Conservation (phyloP, 306 rosid species). For the Aeschynomene evenia region DNA sequence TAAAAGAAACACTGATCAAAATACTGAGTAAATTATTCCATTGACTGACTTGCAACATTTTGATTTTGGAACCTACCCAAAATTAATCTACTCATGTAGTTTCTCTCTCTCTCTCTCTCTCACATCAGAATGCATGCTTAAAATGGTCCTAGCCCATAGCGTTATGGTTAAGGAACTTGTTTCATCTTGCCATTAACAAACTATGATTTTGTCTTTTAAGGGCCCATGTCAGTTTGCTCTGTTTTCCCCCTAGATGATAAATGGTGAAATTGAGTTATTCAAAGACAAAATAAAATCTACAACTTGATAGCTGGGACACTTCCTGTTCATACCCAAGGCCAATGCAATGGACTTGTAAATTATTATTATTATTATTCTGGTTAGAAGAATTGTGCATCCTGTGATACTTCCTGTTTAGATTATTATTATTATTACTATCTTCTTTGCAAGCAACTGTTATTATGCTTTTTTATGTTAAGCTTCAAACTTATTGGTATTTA, state of each 20-base stretch:
- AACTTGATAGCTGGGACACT: not conserved
- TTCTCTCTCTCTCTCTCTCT: not conserved
- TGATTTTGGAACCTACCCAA: not conserved
- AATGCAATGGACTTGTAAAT: not conserved
- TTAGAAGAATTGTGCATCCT: not conserved
- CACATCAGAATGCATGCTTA: not conserved
- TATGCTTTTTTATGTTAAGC: not conserved
- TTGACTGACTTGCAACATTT: not conserved
- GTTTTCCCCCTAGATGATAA: slow-evolving; percentile 1
- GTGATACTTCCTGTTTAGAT: not conserved
- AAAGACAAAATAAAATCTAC: not conserved
- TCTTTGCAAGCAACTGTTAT: not conserved
- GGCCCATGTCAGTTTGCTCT: not conserved
- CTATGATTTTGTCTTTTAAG: not conserved
- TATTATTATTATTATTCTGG: too few relatives aligned
- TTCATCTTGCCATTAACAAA: not conserved
- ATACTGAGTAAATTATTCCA: not conserved
- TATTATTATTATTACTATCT: too few relatives aligned
- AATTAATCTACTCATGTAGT: not conserved
- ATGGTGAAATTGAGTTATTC: not conserved
- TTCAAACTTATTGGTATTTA: slow-evolving; percentile 19
- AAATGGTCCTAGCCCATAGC: slow-evolving; percentile 1
- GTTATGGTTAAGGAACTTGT: slow-evolving; percentile 10
- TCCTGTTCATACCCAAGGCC: not conserved
- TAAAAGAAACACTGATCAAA: not conserved